Evolutionary conservation across 2,329 filamentous ascomycete species (phyloP).

Genomic region (Neurospora sp.): DNA sequence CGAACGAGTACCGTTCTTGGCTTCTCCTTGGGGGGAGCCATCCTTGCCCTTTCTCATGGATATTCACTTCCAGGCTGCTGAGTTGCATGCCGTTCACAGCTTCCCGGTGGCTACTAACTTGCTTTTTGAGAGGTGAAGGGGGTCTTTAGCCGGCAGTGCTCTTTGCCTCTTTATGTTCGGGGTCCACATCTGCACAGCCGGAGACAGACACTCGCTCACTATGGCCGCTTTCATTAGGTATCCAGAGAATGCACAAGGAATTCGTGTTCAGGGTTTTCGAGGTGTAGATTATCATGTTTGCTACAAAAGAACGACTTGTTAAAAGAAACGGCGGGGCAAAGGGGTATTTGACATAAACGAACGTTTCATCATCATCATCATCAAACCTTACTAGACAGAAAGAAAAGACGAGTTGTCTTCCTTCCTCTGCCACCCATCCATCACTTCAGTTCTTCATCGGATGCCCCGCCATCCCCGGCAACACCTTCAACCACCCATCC

Average conservation of each 20-base stretch:
- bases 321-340: background rate
- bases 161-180: background rate
- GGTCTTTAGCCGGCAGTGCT: too few species aligned
- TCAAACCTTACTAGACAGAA: background rate
- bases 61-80: too few species aligned
- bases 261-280: background rate
- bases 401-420: background rate
- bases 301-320: background rate
- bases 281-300: background rate
- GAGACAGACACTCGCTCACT: background rate
- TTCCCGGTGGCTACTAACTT: too few species aligned
- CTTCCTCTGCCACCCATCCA: background rate
- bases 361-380: background rate
- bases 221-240: background rate
- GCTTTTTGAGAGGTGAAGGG: too few species aligned
- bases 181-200: background rate
- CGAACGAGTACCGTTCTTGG: background rate
- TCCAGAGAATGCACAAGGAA: background rate
- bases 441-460: background rate
- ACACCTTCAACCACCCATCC: conserved; percentile 1
- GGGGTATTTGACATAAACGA: background rate
- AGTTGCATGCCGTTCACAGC: too few species aligned
- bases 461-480: background rate
- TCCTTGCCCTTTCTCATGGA: background rate
- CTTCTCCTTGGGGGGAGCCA: background rate